phyloP scores from a whole-genome alignment of 2,329 filamentous ascomycete species.

The Dryadomyces quercivorus region DNA sequence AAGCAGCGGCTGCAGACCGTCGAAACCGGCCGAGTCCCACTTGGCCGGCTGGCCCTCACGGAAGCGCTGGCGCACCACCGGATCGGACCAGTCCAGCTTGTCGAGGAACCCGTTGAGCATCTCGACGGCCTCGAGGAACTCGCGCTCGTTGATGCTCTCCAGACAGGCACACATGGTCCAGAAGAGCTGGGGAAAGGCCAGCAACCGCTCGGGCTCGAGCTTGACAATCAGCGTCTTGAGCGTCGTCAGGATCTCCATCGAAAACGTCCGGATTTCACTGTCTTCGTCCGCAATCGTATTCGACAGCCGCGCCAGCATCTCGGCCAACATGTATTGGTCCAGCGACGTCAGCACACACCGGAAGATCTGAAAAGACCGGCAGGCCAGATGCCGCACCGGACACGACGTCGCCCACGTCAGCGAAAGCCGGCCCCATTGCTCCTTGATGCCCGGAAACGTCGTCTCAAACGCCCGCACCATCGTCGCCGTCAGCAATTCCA shows the following conservation, averaged over 20 bases:
- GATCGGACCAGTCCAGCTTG: conserved; percentile 69
- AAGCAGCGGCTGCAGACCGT: conserved; percentile 72
- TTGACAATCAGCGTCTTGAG: conserved; percentile 84
- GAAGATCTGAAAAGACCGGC: conserved; percentile 95
- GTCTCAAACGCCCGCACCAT: conserved; percentile 78
- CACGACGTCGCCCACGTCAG: conserved; percentile 95
- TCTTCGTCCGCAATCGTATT: conserved; percentile 97
- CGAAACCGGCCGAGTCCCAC: conserved; percentile 75
- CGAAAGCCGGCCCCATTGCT: conserved; percentile 82
- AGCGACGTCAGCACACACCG: conserved; percentile 82
- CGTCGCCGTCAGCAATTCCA: conserved; percentile 72
- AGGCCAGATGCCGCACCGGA: conserved; percentile 86
- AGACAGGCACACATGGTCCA: conserved; percentile 96
- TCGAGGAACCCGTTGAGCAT: conserved; percentile 82
- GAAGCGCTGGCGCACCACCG: conserved; percentile 56
- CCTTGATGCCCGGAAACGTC: conserved; percentile 74
- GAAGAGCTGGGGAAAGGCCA: conserved; percentile 90
- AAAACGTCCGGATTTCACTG: conserved; percentile 88
- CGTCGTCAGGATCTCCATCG: conserved; percentile 94
- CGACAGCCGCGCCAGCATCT: conserved; percentile 89
- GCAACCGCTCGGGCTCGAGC: conserved; percentile 62
- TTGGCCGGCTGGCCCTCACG: conserved; percentile 67
- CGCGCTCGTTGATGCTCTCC: conserved; percentile 90
- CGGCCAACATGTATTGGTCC: conserved; percentile 87
- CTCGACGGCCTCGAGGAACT: conserved; percentile 81